Conservation (phyloP, 2,329 filamentous ascomycete species). For the Teratosphaeria zuluensis region DNA sequence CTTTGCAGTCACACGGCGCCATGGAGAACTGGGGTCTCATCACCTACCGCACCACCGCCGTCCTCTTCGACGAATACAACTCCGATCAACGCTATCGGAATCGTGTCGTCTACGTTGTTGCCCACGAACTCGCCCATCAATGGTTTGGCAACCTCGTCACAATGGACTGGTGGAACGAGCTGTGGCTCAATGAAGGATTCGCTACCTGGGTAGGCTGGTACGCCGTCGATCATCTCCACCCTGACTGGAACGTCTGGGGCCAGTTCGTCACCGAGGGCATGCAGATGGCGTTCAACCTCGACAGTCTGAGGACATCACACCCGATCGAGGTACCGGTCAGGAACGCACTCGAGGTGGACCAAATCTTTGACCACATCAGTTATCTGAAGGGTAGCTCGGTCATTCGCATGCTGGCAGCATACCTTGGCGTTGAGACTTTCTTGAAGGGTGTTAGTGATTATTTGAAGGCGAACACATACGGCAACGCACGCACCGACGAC, state of each 20-base stretch:
- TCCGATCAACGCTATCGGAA: slow-evolving; percentile 89
- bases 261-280: slow-evolving; percentile 95
- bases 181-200: slow-evolving; percentile 94
- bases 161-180: slow-evolving; percentile 73
- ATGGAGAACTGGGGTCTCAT: slow-evolving; percentile 98
- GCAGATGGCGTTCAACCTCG: slow-evolving; percentile 82
- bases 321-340: slow-evolving; percentile 92
- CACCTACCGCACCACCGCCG: slow-evolving; percentile 82
- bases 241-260: slow-evolving; percentile 95
- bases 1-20: slow-evolving; percentile 54
- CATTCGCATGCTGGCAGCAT: slow-evolving; percentile 88
- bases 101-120: slow-evolving; percentile 89
- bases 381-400: slow-evolving; percentile 95
- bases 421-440: slow-evolving; percentile 81
- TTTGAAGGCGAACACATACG: slow-evolving; percentile 77
- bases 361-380: slow-evolving; percentile 95
- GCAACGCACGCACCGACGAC: slow-evolving; percentile 82
- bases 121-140: slow-evolving; percentile 94
- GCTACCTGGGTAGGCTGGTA: slow-evolving; percentile 98
- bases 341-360: slow-evolving; percentile 90
- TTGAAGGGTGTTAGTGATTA: slow-evolving; percentile 84
- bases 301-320: slow-evolving; percentile 83
- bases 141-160: slow-evolving; percentile 95
- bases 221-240: slow-evolving; percentile 81
- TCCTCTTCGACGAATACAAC: slow-evolving; percentile 85